phyloP scores from a whole-genome alignment of 1,284 basidiomycete genomes.

The Takashimella koratensis region DNA sequence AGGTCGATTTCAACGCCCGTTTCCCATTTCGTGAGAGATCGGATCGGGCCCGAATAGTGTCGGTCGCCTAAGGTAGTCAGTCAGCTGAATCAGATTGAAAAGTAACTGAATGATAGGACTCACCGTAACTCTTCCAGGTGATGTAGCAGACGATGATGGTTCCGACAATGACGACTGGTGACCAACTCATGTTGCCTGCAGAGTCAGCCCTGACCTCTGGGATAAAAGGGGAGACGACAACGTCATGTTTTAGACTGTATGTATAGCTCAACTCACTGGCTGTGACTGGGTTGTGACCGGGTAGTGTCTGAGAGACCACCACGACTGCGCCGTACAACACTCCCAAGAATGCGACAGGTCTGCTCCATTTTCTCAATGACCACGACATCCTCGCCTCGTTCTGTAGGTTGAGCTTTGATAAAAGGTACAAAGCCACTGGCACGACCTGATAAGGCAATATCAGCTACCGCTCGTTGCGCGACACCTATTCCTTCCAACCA shows the following conservation, averaged over 20 bases:
- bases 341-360: slow-evolving; percentile 34
- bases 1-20: slow-evolving; percentile 47
- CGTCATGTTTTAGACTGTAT: too few relatives aligned
- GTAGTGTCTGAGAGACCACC: slow-evolving; percentile 37
- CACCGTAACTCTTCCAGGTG: slow-evolving; percentile 23
- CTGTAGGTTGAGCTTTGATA: slow-evolving; percentile 39
- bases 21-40: slow-evolving; percentile 48
- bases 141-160: slow-evolving; percentile 34
- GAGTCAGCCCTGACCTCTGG: background rate
- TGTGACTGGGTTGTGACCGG: slow-evolving; percentile 32
- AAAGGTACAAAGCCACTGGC: slow-evolving; percentile 39
- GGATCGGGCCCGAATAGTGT: slow-evolving; percentile 48
- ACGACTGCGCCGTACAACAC: slow-evolving; percentile 28
- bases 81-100: background rate
- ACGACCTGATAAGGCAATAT: slow-evolving; percentile 16
- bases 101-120: too few relatives aligned
- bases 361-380: slow-evolving; percentile 39
- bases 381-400: slow-evolving; percentile 44
- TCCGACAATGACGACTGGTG: slow-evolving; percentile 36
- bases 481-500: slow-evolving; percentile 1
- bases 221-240: background rate
- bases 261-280: slow-evolving; percentile 19
- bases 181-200: slow-evolving; percentile 42
- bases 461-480: background rate
- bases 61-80: background rate